phyloP scores from a whole-genome alignment of 306 rosid species.

The Geum urbanum region DNA sequence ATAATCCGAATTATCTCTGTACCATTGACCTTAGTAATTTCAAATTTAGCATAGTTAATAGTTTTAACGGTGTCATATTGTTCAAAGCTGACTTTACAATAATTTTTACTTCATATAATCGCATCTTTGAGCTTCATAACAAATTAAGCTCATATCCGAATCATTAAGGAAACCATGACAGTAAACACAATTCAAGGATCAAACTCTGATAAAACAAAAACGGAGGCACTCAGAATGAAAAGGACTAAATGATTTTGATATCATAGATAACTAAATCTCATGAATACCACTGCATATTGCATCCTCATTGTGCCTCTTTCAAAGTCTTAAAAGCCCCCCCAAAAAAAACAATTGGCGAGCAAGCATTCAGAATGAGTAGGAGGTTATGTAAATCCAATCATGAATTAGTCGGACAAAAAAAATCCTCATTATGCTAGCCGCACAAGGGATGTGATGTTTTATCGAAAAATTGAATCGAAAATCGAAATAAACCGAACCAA shows the following conservation, averaged over 20 bases:
- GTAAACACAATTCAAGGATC: no score
- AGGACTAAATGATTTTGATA: constrained; percentile 13
- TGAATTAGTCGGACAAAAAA: constrained; percentile 25
- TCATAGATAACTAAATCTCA: constrained; percentile 22
- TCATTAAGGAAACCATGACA: neutral
- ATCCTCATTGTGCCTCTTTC: constrained; percentile 27
- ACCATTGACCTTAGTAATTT: no score
- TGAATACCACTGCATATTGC: constrained; percentile 12
- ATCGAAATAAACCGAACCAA: no score
- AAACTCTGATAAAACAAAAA: neutral
- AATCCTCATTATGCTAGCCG: constrained; percentile 33
- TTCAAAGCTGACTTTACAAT: neutral
- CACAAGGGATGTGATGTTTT: no score
- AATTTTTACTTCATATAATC: no score
- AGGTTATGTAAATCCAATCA: constrained; percentile 27
- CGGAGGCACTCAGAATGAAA: constrained; percentile 34
- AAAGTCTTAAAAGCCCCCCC: accelerated
- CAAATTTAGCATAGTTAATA: no score
- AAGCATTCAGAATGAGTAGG: constrained; percentile 45
- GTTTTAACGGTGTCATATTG: no score
- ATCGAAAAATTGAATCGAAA: no score
- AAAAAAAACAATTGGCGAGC: neutral
- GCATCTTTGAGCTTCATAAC: no score
- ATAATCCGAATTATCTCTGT: neutral
- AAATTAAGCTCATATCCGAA: no score